Evolutionary conservation across 202 grass and related monocot genomes (phyloP).

Genomic region (Setaria italica): DNA sequence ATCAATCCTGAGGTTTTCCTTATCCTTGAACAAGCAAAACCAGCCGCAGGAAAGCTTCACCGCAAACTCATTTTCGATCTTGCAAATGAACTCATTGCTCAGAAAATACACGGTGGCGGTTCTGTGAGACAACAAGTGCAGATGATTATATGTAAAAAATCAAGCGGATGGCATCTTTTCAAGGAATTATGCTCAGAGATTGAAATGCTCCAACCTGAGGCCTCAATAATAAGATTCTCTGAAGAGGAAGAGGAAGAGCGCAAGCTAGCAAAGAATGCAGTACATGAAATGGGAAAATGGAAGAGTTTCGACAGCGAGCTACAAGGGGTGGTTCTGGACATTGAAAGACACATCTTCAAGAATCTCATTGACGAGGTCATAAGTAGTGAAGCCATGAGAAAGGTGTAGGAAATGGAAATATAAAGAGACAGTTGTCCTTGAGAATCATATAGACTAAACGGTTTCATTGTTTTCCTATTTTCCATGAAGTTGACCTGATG

Average conservation of each 20-base stretch:
- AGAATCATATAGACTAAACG: not conserved
- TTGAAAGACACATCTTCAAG: slow-evolving; percentile 70
- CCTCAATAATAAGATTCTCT: slow-evolving; percentile 33
- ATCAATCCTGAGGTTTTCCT: slow-evolving; percentile 65
- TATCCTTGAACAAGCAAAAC: slow-evolving; percentile 75
- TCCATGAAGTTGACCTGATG: slow-evolving; percentile 20
- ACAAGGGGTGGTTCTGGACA: slow-evolving; percentile 51
- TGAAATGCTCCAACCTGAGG: slow-evolving; percentile 45
- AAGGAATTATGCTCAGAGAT: slow-evolving; percentile 64
- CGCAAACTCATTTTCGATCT: slow-evolving; percentile 74
- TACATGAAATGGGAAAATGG: slow-evolving; percentile 58
- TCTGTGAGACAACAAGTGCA: not conserved
- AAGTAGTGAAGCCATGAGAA: slow-evolving; percentile 27
- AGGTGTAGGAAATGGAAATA: slow-evolving; percentile 41
- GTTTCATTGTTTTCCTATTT: slow-evolving; percentile 12
- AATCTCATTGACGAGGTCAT: slow-evolving; percentile 65
- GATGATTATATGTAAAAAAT: slow-evolving; percentile 38
- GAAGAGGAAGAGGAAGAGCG: slow-evolving; percentile 33
- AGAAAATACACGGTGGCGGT: slow-evolving; percentile 39
- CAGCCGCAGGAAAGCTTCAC: slow-evolving; percentile 42
- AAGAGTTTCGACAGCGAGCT: slow-evolving; percentile 50
- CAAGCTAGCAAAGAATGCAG: slow-evolving; percentile 23
- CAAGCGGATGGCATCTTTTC: slow-evolving; percentile 42
- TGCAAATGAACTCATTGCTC: slow-evolving; percentile 61
- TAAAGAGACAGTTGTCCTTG: slow-evolving; percentile 54